Base-by-base conservation (phyloP, 1,139 yeast species). In the Saccharomyces hybrid region DNA sequence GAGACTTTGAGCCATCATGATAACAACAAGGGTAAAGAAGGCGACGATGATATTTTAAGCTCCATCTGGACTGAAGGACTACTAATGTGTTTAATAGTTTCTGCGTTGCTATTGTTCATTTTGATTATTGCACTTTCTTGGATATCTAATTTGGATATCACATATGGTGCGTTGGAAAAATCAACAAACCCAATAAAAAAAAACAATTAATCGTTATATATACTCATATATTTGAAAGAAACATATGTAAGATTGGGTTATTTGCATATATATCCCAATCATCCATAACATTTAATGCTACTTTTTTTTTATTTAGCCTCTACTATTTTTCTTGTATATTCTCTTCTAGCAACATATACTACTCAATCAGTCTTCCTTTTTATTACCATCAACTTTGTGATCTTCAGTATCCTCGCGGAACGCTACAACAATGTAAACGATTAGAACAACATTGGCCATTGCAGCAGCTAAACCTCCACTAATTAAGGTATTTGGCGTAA, bases 381-480 rank as follows among this genome's bases (percentile, higher is more conserved):
- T 61, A 42, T 62, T 59, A 52, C 60, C 69, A 54, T 70, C 71
- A 51, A 72, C 72, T 42, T 73, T 73, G 38, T 67, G 70, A 49
- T 67, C 73, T 6, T 73, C 67, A n/a, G 83, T 73, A 55, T 88
- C 90, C 69, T 93, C 99, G 27, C 79, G 79, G 69, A 91, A 90
- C 0, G 99, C 98, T 52, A 82, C 91, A 16, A 89, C 77, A 25
- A 93, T 86, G 67, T 88, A 93, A 1, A 91, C 93, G 54, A 91
- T 81, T 62, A 93, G 78, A 41, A 93, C 97, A 13, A 88, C 73
- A 68, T 93, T 93, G 49, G 97, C 98, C 51, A 83, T 83, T 20
- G 84, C 75, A 0, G 98, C 98, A 32, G 97, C 96, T 16, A 84
- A 68, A 4, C 97, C 97, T 38, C 99, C 99, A 54, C 96, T 86